Evolutionary conservation across 768 basidiomycete genomes (phyloP), one percentile per base, ranked within the genome.

Genomic region (Ramaria sp.): DNA sequence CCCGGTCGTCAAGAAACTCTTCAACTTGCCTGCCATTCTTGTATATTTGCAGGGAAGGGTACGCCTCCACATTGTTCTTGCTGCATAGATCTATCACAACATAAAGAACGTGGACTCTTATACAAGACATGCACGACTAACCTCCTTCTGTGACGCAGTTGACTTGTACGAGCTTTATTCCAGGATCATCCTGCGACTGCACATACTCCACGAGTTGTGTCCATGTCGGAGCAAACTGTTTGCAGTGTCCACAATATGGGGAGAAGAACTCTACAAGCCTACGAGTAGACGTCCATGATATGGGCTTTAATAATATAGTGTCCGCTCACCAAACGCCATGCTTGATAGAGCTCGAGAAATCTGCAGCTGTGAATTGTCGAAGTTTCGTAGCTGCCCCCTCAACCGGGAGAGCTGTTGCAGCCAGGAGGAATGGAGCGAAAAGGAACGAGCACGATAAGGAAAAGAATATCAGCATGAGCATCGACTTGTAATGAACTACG

Each of bases 191-290:
- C 27, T 72, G 73, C 30, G 80, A 72, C 15, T 70, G 66, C 5
- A 78, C 80, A 42, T 51, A 28, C 15, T 63, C 61, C 0, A 65
- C 67, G 6, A 95, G 71, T 47, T 81, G 68, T 41, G 81, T 72
- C 91, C 93, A 96, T 25, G 83, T 90, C 0, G 92, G 85, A 9
- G 80, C 82, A 60, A 96, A 95, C 0, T 70, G 65, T 30, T 75
- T 73, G 67, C 92, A 96, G 63, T 95, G 92, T 3, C 67, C 64
- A 61, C 93, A 96, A 62, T 82, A 84, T 0, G 93, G 93, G 0
- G 88, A 92, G 65, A 80, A 96, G 66, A 88, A 85, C 61, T 95
- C 91, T 48, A 95, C 71, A 56, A 94, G 81, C 82, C 82, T 72
- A 42, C 24, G 24, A 55, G 9, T 36, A 13, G 15, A 0, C 34